Evolutionary conservation across 768 basidiomycete genomes (phyloP).

Genomic region (Naganishia onofrii): DNA sequence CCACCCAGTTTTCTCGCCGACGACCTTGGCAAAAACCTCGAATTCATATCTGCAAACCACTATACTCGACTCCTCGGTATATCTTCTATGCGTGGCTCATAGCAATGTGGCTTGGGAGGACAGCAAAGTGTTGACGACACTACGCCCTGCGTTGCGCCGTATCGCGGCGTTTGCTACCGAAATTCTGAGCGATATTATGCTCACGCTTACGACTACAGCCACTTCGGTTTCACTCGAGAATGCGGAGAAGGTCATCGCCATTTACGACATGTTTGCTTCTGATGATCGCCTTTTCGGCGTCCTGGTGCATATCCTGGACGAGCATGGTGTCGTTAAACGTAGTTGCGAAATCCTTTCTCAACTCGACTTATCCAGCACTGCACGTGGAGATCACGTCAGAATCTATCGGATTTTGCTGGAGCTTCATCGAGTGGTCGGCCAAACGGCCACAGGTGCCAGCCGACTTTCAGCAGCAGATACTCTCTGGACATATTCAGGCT

Average conservation of each 20-base stretch:
- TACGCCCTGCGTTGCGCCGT: constrained; percentile 4
- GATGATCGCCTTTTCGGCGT: constrained; percentile 11
- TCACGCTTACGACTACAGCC: constrained; percentile 2
- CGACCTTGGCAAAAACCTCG: neutral
- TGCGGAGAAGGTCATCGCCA: constrained; percentile 9
- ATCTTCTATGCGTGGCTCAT: constrained; percentile 9
- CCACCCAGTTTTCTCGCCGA: constrained; percentile 17
- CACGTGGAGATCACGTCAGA: neutral
- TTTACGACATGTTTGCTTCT: constrained; percentile 17
- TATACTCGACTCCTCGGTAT: constrained; percentile 16
- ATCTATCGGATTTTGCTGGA: constrained; percentile 11
- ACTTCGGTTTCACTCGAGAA: constrained; percentile 5
- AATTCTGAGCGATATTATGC: constrained; percentile 16
- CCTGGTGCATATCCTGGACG: constrained; percentile 16
- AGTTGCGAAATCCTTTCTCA: constrained; percentile 19
- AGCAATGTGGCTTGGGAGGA: constrained; percentile 13
- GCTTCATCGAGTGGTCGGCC: constrained; percentile 14
- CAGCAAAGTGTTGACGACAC: neutral
- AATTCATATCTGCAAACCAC: constrained; percentile 5
- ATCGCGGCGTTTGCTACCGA: constrained; percentile 8
- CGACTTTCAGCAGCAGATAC: constrained; percentile 18
- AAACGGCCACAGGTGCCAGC: neutral
- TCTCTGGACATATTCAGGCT: constrained; percentile 11
- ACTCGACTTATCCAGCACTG: neutral
- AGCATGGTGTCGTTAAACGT: constrained; percentile 23